Evolutionary conservation across 129 eudicot species (phyloP).

Genomic region (Scalesia atractyloides): DNA sequence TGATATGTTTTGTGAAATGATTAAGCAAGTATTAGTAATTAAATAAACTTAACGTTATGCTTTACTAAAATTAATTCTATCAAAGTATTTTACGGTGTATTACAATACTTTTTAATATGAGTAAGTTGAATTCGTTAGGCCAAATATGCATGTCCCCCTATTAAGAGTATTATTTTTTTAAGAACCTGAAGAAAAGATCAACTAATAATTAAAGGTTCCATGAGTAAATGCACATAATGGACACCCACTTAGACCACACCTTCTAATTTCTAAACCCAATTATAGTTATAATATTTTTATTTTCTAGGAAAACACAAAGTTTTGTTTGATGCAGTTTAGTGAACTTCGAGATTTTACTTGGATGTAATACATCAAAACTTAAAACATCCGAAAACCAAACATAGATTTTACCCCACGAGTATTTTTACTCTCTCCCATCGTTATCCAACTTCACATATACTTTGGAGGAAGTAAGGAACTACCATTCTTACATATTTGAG

Average conservation of each 20-base stretch:
- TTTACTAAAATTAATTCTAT: no score
- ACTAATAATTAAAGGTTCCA: background rate
- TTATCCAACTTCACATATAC: background rate
- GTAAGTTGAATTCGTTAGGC: no score
- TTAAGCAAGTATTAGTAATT: background rate
- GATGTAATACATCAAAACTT: background rate
- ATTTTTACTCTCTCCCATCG: no score
- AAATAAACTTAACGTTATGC: no score
- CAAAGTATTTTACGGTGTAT: no score
- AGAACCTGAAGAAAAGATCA: background rate
- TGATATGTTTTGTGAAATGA: background rate
- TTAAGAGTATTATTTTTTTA: background rate
- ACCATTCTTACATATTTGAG: no score
- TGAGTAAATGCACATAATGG: constrained; percentile 2
- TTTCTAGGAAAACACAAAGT: background rate
- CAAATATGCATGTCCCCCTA: background rate
- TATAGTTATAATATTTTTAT: background rate
- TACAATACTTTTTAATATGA: no score
- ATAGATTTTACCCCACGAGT: background rate
- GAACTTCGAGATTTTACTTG: background rate
- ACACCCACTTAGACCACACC: background rate
- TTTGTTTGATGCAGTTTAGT: background rate
- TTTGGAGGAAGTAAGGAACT: no score
- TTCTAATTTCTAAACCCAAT: background rate
- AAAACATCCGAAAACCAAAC: background rate